Conservation (phyloP, 768 basidiomycete species). For the Pholiota molesta region DNA sequence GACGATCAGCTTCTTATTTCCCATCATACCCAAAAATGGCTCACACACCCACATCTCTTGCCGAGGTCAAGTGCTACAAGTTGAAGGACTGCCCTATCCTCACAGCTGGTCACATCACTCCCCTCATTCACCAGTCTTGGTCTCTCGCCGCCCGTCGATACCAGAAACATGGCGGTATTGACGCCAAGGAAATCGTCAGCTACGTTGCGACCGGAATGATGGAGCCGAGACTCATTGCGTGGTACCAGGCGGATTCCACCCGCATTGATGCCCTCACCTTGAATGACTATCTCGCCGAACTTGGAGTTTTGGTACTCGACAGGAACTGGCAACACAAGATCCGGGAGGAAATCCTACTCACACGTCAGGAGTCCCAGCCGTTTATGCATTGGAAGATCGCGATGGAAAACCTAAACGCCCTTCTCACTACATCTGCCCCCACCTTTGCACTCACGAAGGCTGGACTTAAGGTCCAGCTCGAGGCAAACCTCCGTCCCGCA, state of each 20-base stretch:
- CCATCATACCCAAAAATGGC: not conserved
- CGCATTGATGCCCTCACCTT: too few species aligned
- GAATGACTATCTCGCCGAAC: not conserved
- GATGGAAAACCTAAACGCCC: not conserved
- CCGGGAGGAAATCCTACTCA: not conserved
- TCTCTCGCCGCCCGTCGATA: too few species aligned
- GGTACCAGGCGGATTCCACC: too few species aligned
- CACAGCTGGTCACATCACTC: too few species aligned
- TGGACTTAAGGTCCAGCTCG: not conserved
- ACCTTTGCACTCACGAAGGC: not conserved
- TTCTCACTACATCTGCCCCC: not conserved
- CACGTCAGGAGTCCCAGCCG: not conserved
- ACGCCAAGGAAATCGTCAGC: too few species aligned
- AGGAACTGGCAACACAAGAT: constrained; percentile 1
- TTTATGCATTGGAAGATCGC: not conserved
- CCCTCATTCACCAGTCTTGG: too few species aligned
- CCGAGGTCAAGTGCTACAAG: too few species aligned
- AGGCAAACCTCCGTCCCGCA: not conserved
- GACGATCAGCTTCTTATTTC: not conserved
- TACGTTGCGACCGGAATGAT: too few species aligned
- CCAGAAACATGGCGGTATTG: too few species aligned
- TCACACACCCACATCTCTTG: not conserved
- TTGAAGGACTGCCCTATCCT: too few species aligned
- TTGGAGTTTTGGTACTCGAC: not conserved
- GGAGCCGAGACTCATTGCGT: too few species aligned